These are phyloP conservation scores for Tubosaeta sp. DNA, from an alignment of 768 basidiomycete species.

Conservation along the genomic window DNA sequence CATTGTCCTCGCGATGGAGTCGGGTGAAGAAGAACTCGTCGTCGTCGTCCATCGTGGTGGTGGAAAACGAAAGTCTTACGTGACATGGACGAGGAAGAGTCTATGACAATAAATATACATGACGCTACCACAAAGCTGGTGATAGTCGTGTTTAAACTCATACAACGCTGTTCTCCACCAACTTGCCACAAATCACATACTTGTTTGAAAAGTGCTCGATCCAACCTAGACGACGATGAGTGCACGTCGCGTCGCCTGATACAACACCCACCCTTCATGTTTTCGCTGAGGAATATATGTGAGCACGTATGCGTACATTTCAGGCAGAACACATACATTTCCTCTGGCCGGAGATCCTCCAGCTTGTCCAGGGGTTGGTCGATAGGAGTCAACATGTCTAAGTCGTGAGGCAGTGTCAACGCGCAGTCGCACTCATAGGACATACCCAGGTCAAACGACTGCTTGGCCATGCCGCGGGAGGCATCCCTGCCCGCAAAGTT, in stretches of 20 bases:
- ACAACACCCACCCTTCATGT: slow-evolving; percentile 68
- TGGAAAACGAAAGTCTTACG: background rate
- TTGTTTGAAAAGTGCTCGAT: slow-evolving; percentile 91
- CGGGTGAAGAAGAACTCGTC: slow-evolving; percentile 28
- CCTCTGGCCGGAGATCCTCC: slow-evolving; percentile 69
- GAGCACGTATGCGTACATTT: background rate
- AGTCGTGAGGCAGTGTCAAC: background rate
- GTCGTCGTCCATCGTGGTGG: slow-evolving; percentile 19
- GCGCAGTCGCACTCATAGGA: background rate
- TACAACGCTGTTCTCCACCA: slow-evolving; percentile 73
- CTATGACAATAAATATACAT: slow-evolving; percentile 5
- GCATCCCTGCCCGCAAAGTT: slow-evolving; percentile 98
- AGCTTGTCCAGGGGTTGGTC: slow-evolving; percentile 86
- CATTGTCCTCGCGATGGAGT: slow-evolving; percentile 14
- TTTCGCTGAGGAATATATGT: slow-evolving; percentile 53
- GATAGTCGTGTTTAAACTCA: slow-evolving; percentile 8
- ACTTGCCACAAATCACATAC: slow-evolving; percentile 84
- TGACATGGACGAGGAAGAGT: no score
- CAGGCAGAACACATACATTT: slow-evolving; percentile 58
- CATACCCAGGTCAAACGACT: slow-evolving; percentile 89
- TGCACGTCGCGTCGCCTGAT: background rate
- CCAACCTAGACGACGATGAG: slow-evolving; percentile 56
- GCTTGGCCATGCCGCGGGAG: slow-evolving; percentile 95
- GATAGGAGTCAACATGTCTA: slow-evolving; percentile 87
- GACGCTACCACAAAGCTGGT: background rate